Conservation (phyloP, 768 basidiomycete genomes). For the Kwoniella shandongensis region DNA sequence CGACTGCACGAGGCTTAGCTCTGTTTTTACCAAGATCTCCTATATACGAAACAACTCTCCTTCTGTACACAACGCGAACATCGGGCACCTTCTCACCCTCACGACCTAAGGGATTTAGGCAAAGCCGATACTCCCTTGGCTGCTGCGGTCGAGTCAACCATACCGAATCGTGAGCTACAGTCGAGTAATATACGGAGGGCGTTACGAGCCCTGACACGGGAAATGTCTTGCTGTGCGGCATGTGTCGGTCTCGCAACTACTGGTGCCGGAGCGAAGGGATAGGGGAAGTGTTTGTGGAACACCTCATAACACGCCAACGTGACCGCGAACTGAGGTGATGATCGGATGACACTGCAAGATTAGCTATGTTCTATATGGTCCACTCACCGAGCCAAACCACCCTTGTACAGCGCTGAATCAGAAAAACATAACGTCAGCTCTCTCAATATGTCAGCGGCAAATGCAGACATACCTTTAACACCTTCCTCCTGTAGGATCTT, state of each 20-base stretch:
- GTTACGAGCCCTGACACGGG: constrained; percentile 86
- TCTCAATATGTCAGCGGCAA: too few relatives aligned
- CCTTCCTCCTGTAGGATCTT: constrained; percentile 73
- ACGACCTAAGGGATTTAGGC: constrained; percentile 32
- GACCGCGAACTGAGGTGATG: constrained; percentile 75
- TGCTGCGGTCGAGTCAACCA: constrained; percentile 34
- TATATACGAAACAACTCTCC: too few relatives aligned
- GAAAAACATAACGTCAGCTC: constrained; percentile 91
- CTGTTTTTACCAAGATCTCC: too few relatives aligned
- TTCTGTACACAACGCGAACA: too few relatives aligned
- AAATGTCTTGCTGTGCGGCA: constrained; percentile 79
- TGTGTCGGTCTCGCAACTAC: constrained; percentile 62
- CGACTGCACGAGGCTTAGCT: too few relatives aligned
- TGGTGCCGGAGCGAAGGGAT: constrained; percentile 69
- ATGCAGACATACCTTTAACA: constrained; percentile 35
- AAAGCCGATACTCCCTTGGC: constrained; percentile 28
- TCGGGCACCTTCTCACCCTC: too few relatives aligned
- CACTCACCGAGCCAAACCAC: constrained; percentile 37
- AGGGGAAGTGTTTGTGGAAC: constrained; percentile 55
- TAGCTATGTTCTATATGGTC: neutral
- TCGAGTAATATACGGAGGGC: constrained; percentile 67
- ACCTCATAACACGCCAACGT: constrained; percentile 44
- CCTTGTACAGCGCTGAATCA: constrained; percentile 70
- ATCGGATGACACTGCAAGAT: constrained; percentile 32
- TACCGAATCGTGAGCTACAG: constrained; percentile 48